Conservation (phyloP, 176 grass and related monocot species). For the Oryza punctata region DNA sequence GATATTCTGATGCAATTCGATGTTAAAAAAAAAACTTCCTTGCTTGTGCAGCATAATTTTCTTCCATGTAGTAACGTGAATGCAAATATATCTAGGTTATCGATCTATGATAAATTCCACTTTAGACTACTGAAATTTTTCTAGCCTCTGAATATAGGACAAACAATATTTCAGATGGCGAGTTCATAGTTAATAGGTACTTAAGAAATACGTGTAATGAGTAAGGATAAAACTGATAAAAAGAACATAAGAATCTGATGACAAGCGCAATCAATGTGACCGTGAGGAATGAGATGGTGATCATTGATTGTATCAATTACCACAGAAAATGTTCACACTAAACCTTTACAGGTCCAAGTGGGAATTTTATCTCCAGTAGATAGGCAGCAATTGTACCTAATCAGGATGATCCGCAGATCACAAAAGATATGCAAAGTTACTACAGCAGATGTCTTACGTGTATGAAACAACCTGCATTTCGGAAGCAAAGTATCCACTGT, state of each 20-base stretch:
- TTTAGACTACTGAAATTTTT: too few species aligned
- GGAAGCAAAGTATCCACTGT: constrained; percentile 12
- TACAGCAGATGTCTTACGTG: constrained; percentile 5
- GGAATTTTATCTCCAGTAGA: background rate
- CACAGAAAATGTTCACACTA: constrained; percentile 25
- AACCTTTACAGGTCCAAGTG: background rate
- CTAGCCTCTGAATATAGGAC: background rate
- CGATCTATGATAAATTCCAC: too few species aligned
- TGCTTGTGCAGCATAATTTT: background rate
- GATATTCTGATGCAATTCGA: background rate
- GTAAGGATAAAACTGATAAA: constrained; percentile 5
- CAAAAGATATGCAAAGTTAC: constrained; percentile 11
- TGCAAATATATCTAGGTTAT: too few species aligned
- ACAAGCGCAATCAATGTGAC: background rate
- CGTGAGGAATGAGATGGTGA: background rate
- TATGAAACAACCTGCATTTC: constrained; percentile 12
- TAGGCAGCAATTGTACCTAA: background rate
- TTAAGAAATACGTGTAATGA: background rate
- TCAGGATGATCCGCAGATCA: constrained; percentile 17
- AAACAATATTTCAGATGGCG: constrained; percentile 2
- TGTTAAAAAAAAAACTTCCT: background rate
- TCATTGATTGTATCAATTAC: background rate
- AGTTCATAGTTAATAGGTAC: background rate
- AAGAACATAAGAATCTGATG: constrained; percentile 9
- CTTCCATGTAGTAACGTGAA: too few species aligned